Evolutionary conservation across 768 basidiomycete species (phyloP).

Genomic region (Mrakia blollopis): DNA sequence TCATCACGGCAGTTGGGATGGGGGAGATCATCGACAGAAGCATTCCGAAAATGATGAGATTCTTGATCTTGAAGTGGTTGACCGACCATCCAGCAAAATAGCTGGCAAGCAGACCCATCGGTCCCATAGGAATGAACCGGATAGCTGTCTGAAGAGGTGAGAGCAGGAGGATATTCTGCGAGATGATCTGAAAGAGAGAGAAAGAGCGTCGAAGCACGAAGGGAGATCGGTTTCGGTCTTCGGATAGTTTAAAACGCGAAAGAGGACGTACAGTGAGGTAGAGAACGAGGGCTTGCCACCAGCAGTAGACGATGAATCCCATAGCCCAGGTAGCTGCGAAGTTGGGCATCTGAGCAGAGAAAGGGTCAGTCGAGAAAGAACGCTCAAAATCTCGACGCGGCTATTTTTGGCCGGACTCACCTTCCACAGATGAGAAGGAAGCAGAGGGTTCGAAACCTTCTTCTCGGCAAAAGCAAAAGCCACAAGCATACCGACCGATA

Average conservation of each 20-base stretch:
- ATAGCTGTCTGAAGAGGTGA: slow-evolving; percentile 24
- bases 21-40: slow-evolving; percentile 25
- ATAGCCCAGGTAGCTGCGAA: slow-evolving; percentile 34
- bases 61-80: slow-evolving; percentile 28
- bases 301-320: slow-evolving; percentile 34
- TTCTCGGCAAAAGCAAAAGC: slow-evolving; percentile 33
- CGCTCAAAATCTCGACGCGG: too few relatives aligned
- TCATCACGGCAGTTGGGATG: slow-evolving; percentile 32
- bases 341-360: not conserved
- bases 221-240: not conserved
- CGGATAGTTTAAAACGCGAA: not conserved
- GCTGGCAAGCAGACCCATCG: slow-evolving; percentile 4
- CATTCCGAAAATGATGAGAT: slow-evolving; percentile 26
- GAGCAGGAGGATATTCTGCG: slow-evolving; percentile 24
- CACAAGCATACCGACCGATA: slow-evolving; percentile 26
- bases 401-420: not conserved
- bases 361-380: too few relatives aligned
- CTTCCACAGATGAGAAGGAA: slow-evolving; percentile 33
- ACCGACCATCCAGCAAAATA: slow-evolving; percentile 5
- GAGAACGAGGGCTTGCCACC: slow-evolving; percentile 18
- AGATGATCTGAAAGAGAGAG: slow-evolving; percentile 12
- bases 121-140: slow-evolving; percentile 31
- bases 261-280: not conserved
- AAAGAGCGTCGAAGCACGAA: too few relatives aligned
- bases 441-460: slow-evolving; percentile 34